phyloP scores from a whole-genome alignment of 2,329 filamentous ascomycete genomes.

The Fusarium drepaniforme region DNA sequence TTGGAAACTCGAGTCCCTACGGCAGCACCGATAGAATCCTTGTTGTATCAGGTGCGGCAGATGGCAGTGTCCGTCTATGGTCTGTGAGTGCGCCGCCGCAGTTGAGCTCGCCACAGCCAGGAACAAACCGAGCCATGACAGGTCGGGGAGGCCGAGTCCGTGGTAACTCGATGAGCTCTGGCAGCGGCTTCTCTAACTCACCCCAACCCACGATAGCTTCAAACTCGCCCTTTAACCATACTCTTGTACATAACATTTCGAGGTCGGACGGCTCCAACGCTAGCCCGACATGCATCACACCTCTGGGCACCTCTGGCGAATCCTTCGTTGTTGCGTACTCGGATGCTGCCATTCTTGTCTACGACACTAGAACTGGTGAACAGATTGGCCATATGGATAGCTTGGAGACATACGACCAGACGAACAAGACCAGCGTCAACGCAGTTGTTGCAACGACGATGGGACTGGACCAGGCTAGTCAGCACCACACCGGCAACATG shows the following conservation, averaged over 20 bases:
- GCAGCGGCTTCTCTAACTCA: slow-evolving; percentile 89
- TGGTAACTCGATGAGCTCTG: slow-evolving; percentile 93
- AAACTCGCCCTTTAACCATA: slow-evolving; percentile 87
- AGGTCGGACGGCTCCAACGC: slow-evolving; percentile 74
- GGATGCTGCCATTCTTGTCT: slow-evolving; percentile 90
- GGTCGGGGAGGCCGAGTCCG: slow-evolving; percentile 79
- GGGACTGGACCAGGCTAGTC: slow-evolving; percentile 77
- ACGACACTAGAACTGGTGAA: slow-evolving; percentile 92
- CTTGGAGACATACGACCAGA: slow-evolving; percentile 92
- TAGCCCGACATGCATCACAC: slow-evolving; percentile 92
- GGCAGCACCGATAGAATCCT: slow-evolving; percentile 88
- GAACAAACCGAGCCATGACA: slow-evolving; percentile 67
- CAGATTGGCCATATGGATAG: slow-evolving; percentile 94
- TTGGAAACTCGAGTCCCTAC: slow-evolving; percentile 80
- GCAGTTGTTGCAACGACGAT: slow-evolving; percentile 89
- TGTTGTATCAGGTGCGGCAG: slow-evolving; percentile 90
- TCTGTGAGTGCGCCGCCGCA: slow-evolving; percentile 92
- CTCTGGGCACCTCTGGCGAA: slow-evolving; percentile 84
- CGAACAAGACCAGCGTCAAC: slow-evolving; percentile 83
- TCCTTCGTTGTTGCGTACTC: slow-evolving; percentile 94
- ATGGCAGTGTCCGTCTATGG: slow-evolving; percentile 94
- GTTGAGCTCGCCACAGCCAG: slow-evolving; percentile 82
- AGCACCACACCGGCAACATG: slow-evolving; percentile 66
- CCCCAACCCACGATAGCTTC: slow-evolving; percentile 91
- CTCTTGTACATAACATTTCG: slow-evolving; percentile 87